Evolutionary conservation across 192 early-diverging fungal species (phyloP).

Genomic region (Lunasporangiospora selenospora): DNA sequence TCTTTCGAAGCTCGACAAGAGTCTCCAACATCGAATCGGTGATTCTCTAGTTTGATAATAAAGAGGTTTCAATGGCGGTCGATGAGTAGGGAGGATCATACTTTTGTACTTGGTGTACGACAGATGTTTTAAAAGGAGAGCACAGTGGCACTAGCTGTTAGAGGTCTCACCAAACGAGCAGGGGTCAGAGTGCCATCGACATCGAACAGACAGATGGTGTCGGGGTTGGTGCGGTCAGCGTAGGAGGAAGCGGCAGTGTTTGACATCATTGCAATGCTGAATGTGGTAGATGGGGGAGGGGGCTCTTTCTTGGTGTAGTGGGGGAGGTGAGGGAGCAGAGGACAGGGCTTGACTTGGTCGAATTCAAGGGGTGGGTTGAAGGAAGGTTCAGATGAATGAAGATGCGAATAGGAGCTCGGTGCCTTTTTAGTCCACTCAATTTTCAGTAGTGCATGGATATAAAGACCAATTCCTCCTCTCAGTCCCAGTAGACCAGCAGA

Average conservation of each 20-base stretch:
- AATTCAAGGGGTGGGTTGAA: too few species aligned
- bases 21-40: conserved; percentile 79
- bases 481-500: too few species aligned
- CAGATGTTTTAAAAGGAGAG: too few species aligned
- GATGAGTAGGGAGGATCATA: not conserved
- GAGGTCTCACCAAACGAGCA: conserved; percentile 79
- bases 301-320: too few species aligned
- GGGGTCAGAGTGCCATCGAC: conserved; percentile 98
- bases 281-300: too few species aligned
- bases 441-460: too few species aligned
- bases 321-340: too few species aligned
- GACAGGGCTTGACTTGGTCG: too few species aligned
- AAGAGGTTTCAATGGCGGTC: not conserved
- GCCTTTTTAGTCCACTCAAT: too few species aligned
- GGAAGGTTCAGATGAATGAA: too few species aligned
- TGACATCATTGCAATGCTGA: not conserved
- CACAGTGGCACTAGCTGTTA: not conserved
- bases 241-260: conserved; percentile 37
- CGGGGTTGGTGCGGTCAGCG: conserved; percentile 70
- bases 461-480: too few species aligned
- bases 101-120: not conserved
- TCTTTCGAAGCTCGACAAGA: conserved; percentile 83
- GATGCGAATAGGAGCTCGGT: too few species aligned
- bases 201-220: conserved; percentile 93
- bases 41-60: conserved; percentile 70